Conservation (phyloP, 306 rosid genomes). For the Adenanthera pavonina region DNA sequence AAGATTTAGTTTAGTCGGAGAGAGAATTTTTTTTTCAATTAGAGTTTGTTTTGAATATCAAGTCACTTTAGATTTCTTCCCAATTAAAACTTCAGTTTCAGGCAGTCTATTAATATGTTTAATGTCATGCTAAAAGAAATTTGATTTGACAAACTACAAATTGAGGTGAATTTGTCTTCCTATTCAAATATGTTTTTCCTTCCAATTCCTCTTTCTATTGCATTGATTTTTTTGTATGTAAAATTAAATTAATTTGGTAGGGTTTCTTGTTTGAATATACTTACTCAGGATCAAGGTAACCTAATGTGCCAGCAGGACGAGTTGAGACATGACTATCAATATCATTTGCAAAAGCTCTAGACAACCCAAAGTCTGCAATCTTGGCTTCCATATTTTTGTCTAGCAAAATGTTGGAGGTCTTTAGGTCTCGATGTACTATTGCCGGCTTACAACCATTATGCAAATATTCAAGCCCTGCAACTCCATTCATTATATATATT, state of each 20-base stretch:
- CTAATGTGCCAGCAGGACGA: slow-evolving; percentile 46
- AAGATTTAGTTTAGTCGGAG: too few relatives aligned
- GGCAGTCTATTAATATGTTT: not conserved
- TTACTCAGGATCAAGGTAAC: slow-evolving; percentile 63
- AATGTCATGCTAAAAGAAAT: too few relatives aligned
- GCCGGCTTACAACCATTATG: slow-evolving; percentile 51
- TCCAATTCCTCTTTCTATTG: not conserved
- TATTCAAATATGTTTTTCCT: not conserved
- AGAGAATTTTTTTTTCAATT: too few relatives aligned
- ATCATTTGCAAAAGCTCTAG: slow-evolving; percentile 41
- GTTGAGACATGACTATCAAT: slow-evolving; percentile 46
- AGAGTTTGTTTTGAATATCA: not conserved
- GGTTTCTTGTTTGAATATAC: not conserved
- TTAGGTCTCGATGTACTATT: slow-evolving; percentile 59
- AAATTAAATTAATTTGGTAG: not conserved
- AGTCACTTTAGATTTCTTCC: not conserved
- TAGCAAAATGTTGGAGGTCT: slow-evolving; percentile 60
- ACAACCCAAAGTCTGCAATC: slow-evolving; percentile 62
- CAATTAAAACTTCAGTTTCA: not conserved
- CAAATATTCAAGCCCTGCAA: slow-evolving; percentile 46
- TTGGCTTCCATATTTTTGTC: slow-evolving; percentile 48
- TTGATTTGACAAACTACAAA: not conserved
- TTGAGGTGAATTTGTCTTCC: not conserved
- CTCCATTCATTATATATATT: not conserved
- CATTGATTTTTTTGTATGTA: not conserved